Conservation (phyloP, 495 filamentous ascomycete species). For the Bryoglossum gracile region DNA sequence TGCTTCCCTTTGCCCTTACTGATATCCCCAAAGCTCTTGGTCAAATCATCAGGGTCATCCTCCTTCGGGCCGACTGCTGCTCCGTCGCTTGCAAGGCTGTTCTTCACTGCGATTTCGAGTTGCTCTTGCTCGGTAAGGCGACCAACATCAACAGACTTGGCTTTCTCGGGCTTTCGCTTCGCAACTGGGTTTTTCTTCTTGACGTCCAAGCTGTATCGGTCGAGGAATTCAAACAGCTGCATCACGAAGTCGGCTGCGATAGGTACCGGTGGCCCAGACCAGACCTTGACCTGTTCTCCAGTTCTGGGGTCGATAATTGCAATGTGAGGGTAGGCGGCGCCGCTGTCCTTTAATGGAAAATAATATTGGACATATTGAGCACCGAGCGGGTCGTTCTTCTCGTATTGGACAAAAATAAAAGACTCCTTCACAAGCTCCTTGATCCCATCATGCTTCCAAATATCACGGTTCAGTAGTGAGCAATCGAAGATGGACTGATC, state of each 20-base stretch:
- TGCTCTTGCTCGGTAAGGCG: constrained; percentile 96
- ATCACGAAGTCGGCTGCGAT: constrained; percentile 75
- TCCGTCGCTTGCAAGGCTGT: constrained; percentile 55
- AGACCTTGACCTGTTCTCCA: constrained; percentile 94
- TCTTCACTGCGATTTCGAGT: constrained; percentile 86
- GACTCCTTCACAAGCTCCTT: constrained; percentile 77
- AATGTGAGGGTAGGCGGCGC: constrained; percentile 78
- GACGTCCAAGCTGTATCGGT: constrained; percentile 81
- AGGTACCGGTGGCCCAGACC: constrained; percentile 77
- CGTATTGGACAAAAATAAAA: constrained; percentile 91
- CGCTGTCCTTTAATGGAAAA: constrained; percentile 62
- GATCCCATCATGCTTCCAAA: constrained; percentile 83
- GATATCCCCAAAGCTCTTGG: constrained; percentile 54
- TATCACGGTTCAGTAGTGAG: constrained; percentile 84
- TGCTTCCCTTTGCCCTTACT: constrained; percentile 50
- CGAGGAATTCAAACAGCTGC: constrained; percentile 89
- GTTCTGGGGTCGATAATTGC: constrained; percentile 93
- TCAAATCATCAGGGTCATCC: constrained; percentile 78
- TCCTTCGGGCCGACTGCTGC: constrained; percentile 30
- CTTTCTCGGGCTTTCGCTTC: constrained; percentile 63
- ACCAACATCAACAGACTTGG: constrained; percentile 64
- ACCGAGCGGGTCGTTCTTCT: constrained; percentile 69
- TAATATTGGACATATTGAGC: constrained; percentile 83
- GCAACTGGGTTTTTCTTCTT: constrained; percentile 90
- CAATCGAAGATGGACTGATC: constrained; percentile 88